Conservation (phyloP, 352 stramenopile species). For the Pythium catenulatum region DNA sequence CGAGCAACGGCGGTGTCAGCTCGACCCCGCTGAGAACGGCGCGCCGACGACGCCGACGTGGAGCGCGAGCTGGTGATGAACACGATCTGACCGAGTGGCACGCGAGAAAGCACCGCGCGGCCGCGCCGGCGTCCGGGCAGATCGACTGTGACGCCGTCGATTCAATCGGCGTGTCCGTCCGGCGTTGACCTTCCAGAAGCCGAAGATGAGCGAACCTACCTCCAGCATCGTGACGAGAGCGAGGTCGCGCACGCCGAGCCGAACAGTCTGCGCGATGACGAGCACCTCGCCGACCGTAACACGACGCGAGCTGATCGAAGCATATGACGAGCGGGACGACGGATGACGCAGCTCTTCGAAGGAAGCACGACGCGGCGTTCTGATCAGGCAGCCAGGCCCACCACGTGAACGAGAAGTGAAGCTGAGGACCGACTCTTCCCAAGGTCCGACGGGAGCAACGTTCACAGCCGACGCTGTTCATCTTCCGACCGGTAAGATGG, state of each 20-base stretch:
- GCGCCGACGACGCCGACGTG: conserved; percentile 78
- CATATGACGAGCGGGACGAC: conserved; percentile 66
- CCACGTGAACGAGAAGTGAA: too few species aligned
- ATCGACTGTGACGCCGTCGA: neutral
- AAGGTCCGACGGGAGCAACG: too few species aligned
- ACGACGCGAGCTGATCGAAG: conserved; percentile 69
- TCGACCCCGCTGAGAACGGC: conserved; percentile 72
- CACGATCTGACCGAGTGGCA: conserved; percentile 44
- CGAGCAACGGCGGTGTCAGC: conserved; percentile 70
- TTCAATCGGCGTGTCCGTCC: too few species aligned
- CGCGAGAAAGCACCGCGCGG: conserved; percentile 33
- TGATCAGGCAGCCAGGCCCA: too few species aligned
- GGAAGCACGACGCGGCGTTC: conserved; percentile 66
- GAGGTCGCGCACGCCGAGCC: conserved; percentile 74
- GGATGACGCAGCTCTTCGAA: conserved; percentile 62
- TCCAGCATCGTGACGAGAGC: conserved; percentile 68
- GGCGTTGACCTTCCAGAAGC: too few species aligned
- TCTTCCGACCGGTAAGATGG: too few species aligned
- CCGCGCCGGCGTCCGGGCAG: neutral
- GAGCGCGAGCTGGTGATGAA: conserved; percentile 73
- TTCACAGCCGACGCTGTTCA: too few species aligned
- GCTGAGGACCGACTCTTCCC: too few species aligned
- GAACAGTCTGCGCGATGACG: conserved; percentile 79
- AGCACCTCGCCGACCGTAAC: conserved; percentile 86
- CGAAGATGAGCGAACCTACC: conserved; percentile 59